Base-by-base conservation (phyloP, 2,329 filamentous ascomycete genomes). In the Pleomassaria siparia region DNA sequence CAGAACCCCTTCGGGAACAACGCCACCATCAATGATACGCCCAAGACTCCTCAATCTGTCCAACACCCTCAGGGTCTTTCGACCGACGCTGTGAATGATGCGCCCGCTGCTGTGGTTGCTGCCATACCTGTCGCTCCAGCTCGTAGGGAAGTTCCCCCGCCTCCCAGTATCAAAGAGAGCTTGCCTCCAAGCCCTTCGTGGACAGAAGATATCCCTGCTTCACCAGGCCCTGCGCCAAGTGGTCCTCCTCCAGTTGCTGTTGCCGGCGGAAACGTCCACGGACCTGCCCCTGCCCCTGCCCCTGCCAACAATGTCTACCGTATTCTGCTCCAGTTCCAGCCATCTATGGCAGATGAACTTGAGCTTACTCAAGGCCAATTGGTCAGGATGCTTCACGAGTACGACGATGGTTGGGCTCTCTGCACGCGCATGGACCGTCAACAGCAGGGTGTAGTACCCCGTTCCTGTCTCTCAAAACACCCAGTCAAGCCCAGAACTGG, bases 321-420 rank as follows among this genome's bases (percentile, higher is more conserved):
- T 54, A 89, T 97, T 26, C 89, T 96, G 70, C 83, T 97, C 58
- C 91, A 96, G 71, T 99, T 97, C 72, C 87, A 84, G 69, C 91
- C 94, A 21, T 92, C 88, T 3, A 86, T 97, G 80, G 87, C 90
- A 5, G 94, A 99, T 66, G 94, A 99, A 73, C 78, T 99, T 64
- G 88, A 84, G 53, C 80, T 99, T 36, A 81, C 78, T 53, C 83
- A 86, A 48, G 94, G 94, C 43, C 86, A 95, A 53, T 79, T 99
- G 40, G 89, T 97, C 42, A 83, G 92, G 55, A 77, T 99, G 55
- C 78, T 97, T 43, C 92, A 97, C 66, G 91, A 96, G 73, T 99
- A 97, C 63, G 94, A 99, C 67, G 94, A 99, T 73, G 94, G 94
- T 63, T 99, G 94, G 94, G 89, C 91, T 64, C 88, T 97, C 46